Base-by-base conservation (phyloP, 75 land plant species). In the Pinus tabuliformis region DNA sequence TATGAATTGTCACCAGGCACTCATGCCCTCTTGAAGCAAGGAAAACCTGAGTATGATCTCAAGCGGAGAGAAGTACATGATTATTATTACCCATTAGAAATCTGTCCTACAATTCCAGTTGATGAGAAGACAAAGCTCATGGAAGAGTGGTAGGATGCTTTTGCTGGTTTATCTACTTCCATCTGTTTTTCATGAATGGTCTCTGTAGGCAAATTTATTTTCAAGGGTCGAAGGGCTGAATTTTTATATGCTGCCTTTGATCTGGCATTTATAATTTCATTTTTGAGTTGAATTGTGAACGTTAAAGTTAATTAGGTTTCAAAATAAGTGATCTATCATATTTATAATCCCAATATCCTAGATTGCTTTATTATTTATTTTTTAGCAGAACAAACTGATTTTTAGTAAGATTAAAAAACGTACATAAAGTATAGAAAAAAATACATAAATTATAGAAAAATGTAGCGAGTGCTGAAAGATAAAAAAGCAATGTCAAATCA, bases 41-140 rank as follows among this genome's bases (percentile, higher is more conserved):
- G 88, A 17, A 88, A 91, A 74, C 76, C 86, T 30, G 92, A 91
- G 17, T 95, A 82, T 81, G 96, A 95, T 79, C 49, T 73, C 22
- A 93, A 91, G 88, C 90, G 98, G 76, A 79, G 82, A 75, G 74
- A 79, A 80, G 62, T 95, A 22, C 86, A 79, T 79, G 87, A 93
- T 12, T 83, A 95, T 66, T 95, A 95, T 79, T 91, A 93, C 58
- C 98, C 98, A 17, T 36, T 95, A 60, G 98, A 95, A 80, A 75
- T 87, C 72, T 89, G 89, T 20, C 90, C 98, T 3, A 83, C 88
- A 20, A 77, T 95, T 61, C 87, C 96, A 9, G 62, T 84, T 74
- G 89, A 89, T 42, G 90, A 93, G 89, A 95, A 95, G 83, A 81
- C 93, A 26, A 91, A 89, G 81, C 91, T 93, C 70, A 95, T 95